A percentile compares a stretch with the other conserved stretches of the same genome.
Evolutionary conservation across 345 rosid genomes (phyloP).

Genomic region (Citrus reticulata): DNA sequence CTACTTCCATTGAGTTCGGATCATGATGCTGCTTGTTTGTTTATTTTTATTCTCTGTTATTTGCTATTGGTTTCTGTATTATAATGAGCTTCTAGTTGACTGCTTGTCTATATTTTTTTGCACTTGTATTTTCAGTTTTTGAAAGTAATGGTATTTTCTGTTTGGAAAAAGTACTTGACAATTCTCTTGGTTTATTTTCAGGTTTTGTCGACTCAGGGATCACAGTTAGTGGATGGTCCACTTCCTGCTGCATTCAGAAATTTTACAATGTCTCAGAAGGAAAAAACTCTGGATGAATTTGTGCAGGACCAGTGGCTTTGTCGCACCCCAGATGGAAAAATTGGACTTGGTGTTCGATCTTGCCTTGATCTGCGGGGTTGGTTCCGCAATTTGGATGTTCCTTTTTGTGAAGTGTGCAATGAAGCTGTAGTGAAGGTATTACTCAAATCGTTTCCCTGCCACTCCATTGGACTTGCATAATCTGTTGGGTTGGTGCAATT

Average conservation of each 20-base stretch:
- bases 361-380: constrained; percentile 82
- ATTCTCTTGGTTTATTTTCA: constrained; percentile 24
- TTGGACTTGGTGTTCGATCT: constrained; percentile 82
- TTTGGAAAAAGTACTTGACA: neutral
- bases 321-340: constrained; percentile 46
- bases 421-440: constrained; percentile 88
- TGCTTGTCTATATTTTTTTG: neutral
- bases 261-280: constrained; percentile 81
- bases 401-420: constrained; percentile 84
- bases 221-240: constrained; percentile 37
- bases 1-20: neutral
- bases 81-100: neutral
- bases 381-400: constrained; percentile 65
- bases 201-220: constrained; percentile 36
- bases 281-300: constrained; percentile 69
- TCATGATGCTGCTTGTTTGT: neutral
- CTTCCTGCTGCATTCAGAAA: constrained; percentile 72
- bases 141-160: too few relatives aligned
- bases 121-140: neutral
- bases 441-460: constrained; percentile 3
- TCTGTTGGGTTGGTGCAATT: neutral
- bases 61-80: neutral
- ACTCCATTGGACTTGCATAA: neutral
- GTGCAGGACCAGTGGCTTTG: constrained; percentile 78
- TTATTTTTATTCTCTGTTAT: neutral